A percentile compares a stretch with the other conserved stretches of the same genome.
Evolutionary conservation across 768 basidiomycete species (phyloP).

Genomic region (Suillus decipiens): DNA sequence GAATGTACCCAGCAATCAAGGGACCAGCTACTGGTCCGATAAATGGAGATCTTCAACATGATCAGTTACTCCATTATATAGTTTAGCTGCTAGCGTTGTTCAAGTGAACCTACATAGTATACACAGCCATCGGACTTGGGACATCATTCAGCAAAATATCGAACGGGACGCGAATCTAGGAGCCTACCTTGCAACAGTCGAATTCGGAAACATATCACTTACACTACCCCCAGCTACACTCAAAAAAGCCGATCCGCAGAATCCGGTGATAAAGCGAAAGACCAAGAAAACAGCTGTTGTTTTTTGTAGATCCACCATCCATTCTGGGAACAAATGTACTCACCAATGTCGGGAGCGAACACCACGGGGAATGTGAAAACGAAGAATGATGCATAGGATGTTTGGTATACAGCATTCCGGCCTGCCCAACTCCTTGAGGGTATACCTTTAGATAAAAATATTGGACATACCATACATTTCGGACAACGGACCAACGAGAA

Average conservation of each 20-base stretch:
- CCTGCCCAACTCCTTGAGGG: slow-evolving; percentile 39
- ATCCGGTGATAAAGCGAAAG: slow-evolving; percentile 59
- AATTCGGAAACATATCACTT: slow-evolving; percentile 56
- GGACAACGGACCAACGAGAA: slow-evolving; percentile 44
- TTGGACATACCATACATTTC: slow-evolving; percentile 34
- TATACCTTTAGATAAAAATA: background rate
- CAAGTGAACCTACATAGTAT: slow-evolving; percentile 38
- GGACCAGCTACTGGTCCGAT: slow-evolving; percentile 59
- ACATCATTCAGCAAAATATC: slow-evolving; percentile 11
- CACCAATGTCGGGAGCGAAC: slow-evolving; percentile 68
- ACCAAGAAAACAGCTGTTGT: slow-evolving; percentile 57
- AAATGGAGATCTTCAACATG: slow-evolving; percentile 46
- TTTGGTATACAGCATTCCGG: slow-evolving; percentile 59
- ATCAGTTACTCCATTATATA: background rate
- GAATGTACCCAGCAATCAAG: slow-evolving; percentile 55
- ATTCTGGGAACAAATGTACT: background rate
- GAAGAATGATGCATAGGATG: slow-evolving; percentile 63
- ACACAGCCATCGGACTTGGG: slow-evolving; percentile 56
- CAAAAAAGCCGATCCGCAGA: slow-evolving; percentile 57
- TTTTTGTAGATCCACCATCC: background rate
- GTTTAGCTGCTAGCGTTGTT: background rate
- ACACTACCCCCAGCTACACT: slow-evolving; percentile 64
- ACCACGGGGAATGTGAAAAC: slow-evolving; percentile 70
- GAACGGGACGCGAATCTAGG: background rate
- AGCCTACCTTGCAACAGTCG: slow-evolving; percentile 58